Evolutionary conservation across 2,329 filamentous ascomycete species (phyloP), one percentile per base, ranked within the genome.

Genomic region (Xylariaceae sp.): DNA sequence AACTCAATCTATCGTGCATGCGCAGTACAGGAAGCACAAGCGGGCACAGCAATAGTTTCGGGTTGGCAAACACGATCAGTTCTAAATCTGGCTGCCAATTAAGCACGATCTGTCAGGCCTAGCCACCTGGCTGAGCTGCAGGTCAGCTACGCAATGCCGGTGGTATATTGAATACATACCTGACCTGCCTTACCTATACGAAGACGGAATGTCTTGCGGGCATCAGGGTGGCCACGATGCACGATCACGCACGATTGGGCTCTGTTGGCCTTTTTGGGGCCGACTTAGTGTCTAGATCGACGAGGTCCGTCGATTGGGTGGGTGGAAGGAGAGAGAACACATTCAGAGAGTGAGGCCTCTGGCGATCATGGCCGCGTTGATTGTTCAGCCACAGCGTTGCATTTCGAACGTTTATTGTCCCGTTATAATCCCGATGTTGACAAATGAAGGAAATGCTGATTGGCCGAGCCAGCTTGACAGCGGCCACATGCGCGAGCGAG

Each of bases 371-470:
- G 45, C 48, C 51, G 35, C 53, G 42, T 34, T 56, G 62, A 58
- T 59, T 51, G 53, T 51, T 47, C 62, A 62, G 62, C 62, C 59
- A 63, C 62, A 62, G 39, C n/a, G 62, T 61, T 54, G 49, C 59
- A 59, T 35, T 57, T 50, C 30, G 37, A 50, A 53, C 42, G 53
- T 39, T 54, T 52, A 59, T 53, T 56, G 42, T n/a, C 42, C 42
- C 42, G 42, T 45, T n/a, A 45, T 45, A n/a, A 45, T 53, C 34
- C 56, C 56, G 48, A 50, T n/a, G 18, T 49, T 57, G 59, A 57
- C 59, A 53, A 59, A 61, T 61, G 54, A 6, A 55, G 54, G 56
- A 39, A 57, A 57, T 59, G 56, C 5, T 53, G 54, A 61, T 63
- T 57, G 56, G 51, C 35, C 17, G 15, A 44, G 51, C 45, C 30